phyloP scores from a whole-genome alignment of 768 basidiomycete genomes.

The Lactarius hengduanensis region DNA sequence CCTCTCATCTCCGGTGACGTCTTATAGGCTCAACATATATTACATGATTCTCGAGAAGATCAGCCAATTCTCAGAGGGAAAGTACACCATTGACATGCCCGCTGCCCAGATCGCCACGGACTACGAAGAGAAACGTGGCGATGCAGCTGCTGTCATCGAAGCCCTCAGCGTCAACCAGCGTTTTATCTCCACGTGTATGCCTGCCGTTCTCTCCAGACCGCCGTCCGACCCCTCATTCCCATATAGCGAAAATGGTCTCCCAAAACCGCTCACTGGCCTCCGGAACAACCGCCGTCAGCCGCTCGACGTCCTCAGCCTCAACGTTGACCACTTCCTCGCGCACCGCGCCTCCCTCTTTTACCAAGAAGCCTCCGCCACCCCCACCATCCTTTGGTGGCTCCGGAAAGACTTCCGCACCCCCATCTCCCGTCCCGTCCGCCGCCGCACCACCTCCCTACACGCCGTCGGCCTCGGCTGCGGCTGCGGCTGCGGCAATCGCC shows the following conservation, averaged over 20 bases:
- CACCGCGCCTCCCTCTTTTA: conserved; percentile 15
- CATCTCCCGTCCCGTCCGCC: conserved; percentile 32
- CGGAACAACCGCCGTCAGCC: conserved; percentile 6
- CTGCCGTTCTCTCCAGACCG: neutral
- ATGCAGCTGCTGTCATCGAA: conserved; percentile 77
- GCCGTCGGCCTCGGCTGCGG: conserved; percentile 30
- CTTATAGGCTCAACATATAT: conserved; percentile 79
- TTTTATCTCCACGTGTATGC: conserved; percentile 80
- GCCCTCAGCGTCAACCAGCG: conserved; percentile 79
- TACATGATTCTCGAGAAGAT: conserved; percentile 95
- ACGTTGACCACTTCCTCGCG: conserved; percentile 33
- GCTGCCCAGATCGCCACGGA: conserved; percentile 69
- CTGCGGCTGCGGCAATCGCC: conserved; percentile 38
- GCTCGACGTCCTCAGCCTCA: conserved; percentile 27
- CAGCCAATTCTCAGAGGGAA: conserved; percentile 76
- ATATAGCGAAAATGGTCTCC: conserved; percentile 66
- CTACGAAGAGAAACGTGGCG: conserved; percentile 81
- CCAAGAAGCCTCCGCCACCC: conserved; percentile 30
- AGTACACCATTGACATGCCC: conserved; percentile 65
- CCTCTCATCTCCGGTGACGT: neutral
- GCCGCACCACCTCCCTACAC: conserved; percentile 42
- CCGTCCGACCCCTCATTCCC: neutral
- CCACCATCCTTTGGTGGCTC: conserved; percentile 39
- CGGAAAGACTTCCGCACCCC: conserved; percentile 46
- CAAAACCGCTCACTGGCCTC: conserved; percentile 39